Evolutionary conservation across 306 rosid genomes (phyloP).

Genomic region (Leucaena leucocephala): DNA sequence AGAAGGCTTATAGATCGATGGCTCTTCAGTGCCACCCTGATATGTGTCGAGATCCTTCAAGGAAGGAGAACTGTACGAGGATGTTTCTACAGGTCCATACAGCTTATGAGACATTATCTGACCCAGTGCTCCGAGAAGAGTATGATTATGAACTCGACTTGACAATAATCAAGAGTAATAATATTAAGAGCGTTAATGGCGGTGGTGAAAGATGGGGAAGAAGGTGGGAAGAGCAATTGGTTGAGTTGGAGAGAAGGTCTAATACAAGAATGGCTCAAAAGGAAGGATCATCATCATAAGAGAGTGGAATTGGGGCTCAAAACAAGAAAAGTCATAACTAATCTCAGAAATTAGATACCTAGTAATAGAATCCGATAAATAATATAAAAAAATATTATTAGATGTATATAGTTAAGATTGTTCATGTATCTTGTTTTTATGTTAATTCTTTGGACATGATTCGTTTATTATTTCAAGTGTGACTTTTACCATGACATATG

Average conservation of each 20-base stretch:
- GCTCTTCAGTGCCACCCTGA: conserved; percentile 70
- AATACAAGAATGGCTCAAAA: conserved; percentile 25
- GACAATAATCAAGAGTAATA: neutral
- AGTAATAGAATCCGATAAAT: too few relatives aligned
- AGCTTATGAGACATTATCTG: conserved; percentile 58
- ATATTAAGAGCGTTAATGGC: too few relatives aligned
- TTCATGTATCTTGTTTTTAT: neutral
- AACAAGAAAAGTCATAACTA: neutral
- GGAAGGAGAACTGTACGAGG: conserved; percentile 54
- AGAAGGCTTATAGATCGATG: conserved; percentile 62
- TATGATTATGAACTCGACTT: conserved; percentile 52
- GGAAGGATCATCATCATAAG: conserved; percentile 45
- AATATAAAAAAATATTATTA: neutral
- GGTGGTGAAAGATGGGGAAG: conserved; percentile 31
- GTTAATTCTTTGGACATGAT: neutral
- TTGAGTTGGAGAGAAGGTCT: conserved; percentile 57
- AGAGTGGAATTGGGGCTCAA: conserved; percentile 42
- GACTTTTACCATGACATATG: neutral
- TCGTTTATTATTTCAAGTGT: neutral
- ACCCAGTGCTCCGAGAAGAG: conserved; percentile 54
- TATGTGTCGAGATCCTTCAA: conserved; percentile 45
- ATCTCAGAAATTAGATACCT: neutral
- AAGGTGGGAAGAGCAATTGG: conserved; percentile 54
- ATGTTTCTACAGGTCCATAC: conserved; percentile 58
- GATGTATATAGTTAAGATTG: neutral